Evolutionary conservation across 1,284 basidiomycete genomes (phyloP).

Genomic region (Naganishia cerealis): DNA sequence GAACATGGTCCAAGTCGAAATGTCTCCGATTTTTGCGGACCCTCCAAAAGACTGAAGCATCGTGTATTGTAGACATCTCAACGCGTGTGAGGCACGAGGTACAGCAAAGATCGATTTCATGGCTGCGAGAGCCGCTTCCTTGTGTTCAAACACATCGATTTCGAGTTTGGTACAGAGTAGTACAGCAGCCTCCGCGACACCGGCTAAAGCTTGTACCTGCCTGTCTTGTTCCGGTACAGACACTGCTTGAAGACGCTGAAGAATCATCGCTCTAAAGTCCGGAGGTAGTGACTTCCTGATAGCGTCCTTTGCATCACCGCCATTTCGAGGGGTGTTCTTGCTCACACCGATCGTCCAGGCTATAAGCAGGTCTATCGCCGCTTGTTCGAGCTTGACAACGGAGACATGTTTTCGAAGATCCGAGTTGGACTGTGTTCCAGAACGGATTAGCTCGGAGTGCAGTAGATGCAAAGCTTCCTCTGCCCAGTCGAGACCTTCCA

Average conservation of each 20-base stretch:
- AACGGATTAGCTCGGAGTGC: slow-evolving; percentile 1
- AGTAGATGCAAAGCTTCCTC: slow-evolving; percentile 58
- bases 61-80: slow-evolving; percentile 17
- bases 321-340: slow-evolving; percentile 68
- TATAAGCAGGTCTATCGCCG: slow-evolving; percentile 39
- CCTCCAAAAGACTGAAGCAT: slow-evolving; percentile 11
- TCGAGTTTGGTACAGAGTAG: slow-evolving; percentile 9
- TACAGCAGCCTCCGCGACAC: slow-evolving; percentile 4
- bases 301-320: slow-evolving; percentile 60
- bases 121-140: neutral
- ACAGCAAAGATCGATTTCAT: neutral
- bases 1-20: slow-evolving; percentile 3
- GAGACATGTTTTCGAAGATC: slow-evolving; percentile 31
- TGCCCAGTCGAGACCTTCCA: slow-evolving; percentile 72
- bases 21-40: slow-evolving; percentile 3
- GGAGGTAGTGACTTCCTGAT: slow-evolving; percentile 28
- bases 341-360: slow-evolving; percentile 73
- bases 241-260: slow-evolving; percentile 24
- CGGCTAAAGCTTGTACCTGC: slow-evolving; percentile 7
- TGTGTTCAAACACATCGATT: neutral
- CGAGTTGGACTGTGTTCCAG: neutral
- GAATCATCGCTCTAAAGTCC: slow-evolving; percentile 30
- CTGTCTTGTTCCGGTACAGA: neutral
- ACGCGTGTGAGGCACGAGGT: neutral
- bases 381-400: slow-evolving; percentile 6